phyloP scores from a whole-genome alignment of 2,329 filamentous ascomycete genomes.

The Nothomitra cinnamomea region DNA sequence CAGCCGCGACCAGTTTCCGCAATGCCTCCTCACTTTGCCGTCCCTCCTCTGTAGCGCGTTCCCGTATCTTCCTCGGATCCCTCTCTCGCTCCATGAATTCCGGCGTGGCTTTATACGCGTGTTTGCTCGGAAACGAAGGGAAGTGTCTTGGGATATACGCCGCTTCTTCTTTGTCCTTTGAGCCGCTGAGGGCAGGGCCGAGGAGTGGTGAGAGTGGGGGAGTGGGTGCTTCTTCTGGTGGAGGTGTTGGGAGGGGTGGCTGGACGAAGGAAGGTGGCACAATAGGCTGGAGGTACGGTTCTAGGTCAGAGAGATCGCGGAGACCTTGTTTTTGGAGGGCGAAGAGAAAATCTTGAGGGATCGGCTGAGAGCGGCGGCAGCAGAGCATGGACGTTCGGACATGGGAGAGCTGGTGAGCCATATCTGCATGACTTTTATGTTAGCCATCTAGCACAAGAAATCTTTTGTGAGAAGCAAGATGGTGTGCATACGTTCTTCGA shows the following conservation, averaged over 20 bases:
- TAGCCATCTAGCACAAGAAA: not conserved
- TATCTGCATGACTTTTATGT: constrained; percentile 13
- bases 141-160: constrained; percentile 42
- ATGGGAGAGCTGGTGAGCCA: constrained; percentile 27
- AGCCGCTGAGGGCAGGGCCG: constrained; percentile 32
- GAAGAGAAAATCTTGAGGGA: constrained; percentile 40
- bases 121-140: constrained; percentile 43
- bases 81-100: constrained; percentile 41
- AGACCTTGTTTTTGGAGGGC: constrained; percentile 28
- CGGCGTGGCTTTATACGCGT: constrained; percentile 44
- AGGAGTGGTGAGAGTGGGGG: constrained; percentile 24
- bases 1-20: constrained; percentile 38
- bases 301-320: constrained; percentile 19
- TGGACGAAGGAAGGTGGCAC: constrained; percentile 15
- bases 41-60: constrained; percentile 47
- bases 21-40: constrained; percentile 47
- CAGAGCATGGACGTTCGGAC: constrained; percentile 40
- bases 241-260: constrained; percentile 25
- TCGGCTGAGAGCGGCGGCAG: constrained; percentile 35
- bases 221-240: constrained; percentile 20
- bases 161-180: constrained; percentile 27
- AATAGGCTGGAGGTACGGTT: constrained; percentile 25
- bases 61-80: constrained; percentile 41
- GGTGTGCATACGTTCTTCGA: constrained; percentile 38
- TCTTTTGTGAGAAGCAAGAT: constrained; percentile 1